Conservation (phyloP, 331 rosid species). For the Rosa hybrid region DNA sequence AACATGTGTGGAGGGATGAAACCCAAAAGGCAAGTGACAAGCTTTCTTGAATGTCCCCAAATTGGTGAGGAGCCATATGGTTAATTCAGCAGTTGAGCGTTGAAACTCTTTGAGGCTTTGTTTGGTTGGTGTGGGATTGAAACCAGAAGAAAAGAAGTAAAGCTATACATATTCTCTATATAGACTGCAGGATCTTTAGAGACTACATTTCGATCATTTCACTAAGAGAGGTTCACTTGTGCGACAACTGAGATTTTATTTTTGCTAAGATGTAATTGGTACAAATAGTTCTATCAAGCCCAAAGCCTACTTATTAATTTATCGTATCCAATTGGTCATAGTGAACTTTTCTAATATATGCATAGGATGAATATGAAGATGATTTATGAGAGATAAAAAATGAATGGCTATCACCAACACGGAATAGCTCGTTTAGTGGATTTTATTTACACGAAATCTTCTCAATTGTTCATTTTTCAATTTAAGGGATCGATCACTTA, state of each 20-base stretch:
- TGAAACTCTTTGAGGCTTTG: constrained; percentile 25
- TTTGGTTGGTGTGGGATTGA: constrained; percentile 31
- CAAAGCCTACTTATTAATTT: background rate
- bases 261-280: background rate
- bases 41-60: constrained; percentile 29
- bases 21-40: constrained; percentile 16
- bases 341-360: too few relatives aligned
- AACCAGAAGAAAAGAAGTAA: constrained; percentile 10
- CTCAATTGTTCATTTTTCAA: background rate
- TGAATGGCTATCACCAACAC: too few relatives aligned
- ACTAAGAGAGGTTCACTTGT: background rate
- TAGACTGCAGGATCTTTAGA: background rate
- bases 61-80: constrained; percentile 29
- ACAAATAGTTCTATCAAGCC: background rate
- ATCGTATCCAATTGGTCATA: background rate
- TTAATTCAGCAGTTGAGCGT: constrained; percentile 40
- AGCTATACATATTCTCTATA: background rate
- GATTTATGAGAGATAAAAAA: too few relatives aligned
- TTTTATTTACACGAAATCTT: too few relatives aligned
- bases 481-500: too few relatives aligned
- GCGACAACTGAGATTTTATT: too few relatives aligned
- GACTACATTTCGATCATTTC: background rate
- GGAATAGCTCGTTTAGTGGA: too few relatives aligned
- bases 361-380: background rate
- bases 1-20: constrained; percentile 38